phyloP scores from a whole-genome alignment of 1,139 yeast species.

The Pichia sp. region DNA sequence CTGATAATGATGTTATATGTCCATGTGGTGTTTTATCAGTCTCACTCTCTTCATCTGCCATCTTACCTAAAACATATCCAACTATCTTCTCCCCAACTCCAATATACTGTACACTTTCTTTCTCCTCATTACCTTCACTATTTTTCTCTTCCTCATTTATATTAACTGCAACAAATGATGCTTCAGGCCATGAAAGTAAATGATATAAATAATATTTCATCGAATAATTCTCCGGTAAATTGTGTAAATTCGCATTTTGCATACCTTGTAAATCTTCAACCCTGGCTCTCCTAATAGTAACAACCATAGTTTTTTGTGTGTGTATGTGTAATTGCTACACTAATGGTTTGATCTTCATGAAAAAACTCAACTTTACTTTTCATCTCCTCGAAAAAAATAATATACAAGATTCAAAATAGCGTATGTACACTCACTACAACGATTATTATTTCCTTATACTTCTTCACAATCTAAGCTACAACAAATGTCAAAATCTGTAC shows the following conservation, averaged over 20 bases:
- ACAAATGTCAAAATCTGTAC: constrained; percentile 1
- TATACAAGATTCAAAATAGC: not conserved
- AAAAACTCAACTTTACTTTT: not conserved
- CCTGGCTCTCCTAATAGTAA: constrained; percentile 85
- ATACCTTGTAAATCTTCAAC: constrained; percentile 84
- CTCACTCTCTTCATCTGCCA: constrained; percentile 75
- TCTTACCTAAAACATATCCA: constrained; percentile 90
- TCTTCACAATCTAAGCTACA: not conserved
- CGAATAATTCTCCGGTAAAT: constrained; percentile 90
- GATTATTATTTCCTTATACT: not conserved
- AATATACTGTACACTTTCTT: constrained; percentile 48
- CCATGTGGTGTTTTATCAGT: constrained; percentile 77
- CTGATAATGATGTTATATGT: constrained; percentile 88
- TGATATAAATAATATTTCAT: constrained; percentile 92
- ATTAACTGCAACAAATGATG: constrained; percentile 90
- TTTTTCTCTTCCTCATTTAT: constrained; percentile 35
- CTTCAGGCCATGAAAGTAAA: constrained; percentile 94
- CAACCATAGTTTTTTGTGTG: constrained; percentile 53
- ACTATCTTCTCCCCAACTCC: constrained; percentile 70
- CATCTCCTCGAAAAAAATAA: not conserved
- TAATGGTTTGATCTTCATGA: not conserved
- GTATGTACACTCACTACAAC: not conserved
- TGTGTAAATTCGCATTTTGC: constrained; percentile 92
- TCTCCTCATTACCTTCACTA: constrained; percentile 39
- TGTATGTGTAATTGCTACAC: no score